phyloP scores from a whole-genome alignment of 345 rosid genomes.

The Salix viminalis region DNA sequence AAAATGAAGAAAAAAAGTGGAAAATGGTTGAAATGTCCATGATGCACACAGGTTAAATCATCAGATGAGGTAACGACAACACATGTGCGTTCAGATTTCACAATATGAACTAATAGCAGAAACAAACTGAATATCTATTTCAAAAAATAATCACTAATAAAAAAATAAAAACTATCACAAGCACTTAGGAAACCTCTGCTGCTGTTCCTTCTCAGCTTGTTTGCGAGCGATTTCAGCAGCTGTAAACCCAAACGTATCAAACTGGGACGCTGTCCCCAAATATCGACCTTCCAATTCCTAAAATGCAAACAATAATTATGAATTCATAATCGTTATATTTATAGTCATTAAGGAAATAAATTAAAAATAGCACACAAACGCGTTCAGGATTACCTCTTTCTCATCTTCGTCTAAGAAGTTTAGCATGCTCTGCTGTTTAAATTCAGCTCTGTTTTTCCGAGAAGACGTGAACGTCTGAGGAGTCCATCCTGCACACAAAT shows the following conservation, averaged over 20 bases:
- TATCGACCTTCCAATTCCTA: conserved; percentile 79
- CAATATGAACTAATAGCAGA: too few species aligned
- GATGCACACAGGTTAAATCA: not conserved
- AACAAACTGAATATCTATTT: not conserved
- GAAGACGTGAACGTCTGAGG: conserved; percentile 90
- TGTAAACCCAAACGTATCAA: conserved; percentile 98
- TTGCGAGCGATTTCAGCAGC: conserved; percentile 82
- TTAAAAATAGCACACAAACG: not conserved
- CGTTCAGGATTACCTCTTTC: conserved; percentile 48
- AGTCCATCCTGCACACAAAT: conserved; percentile 69
- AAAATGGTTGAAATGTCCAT: not conserved
- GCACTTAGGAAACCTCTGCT: conserved; percentile 50
- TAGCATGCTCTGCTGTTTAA: conserved; percentile 72
- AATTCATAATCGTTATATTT: too few species aligned
- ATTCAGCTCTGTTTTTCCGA: conserved; percentile 86
- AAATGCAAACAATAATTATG: conserved; percentile 8
- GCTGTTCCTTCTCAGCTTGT: conserved; percentile 85
- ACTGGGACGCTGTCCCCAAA: conserved; percentile 68
- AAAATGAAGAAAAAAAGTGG: not conserved
- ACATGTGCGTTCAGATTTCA: not conserved
- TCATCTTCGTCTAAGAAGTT: conserved; percentile 92
- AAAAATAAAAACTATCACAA: conserved; percentile 9
- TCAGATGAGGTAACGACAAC: not conserved
- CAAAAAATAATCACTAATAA: conserved; percentile 6
- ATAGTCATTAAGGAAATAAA: not conserved